Percentiles rank a stretch among this genome's conserved stretches.
These are phyloP conservation scores for Thielaviopsis musarum DNA, from an alignment of 2,329 filamentous ascomycete genomes.

Conservation along the genomic window DNA sequence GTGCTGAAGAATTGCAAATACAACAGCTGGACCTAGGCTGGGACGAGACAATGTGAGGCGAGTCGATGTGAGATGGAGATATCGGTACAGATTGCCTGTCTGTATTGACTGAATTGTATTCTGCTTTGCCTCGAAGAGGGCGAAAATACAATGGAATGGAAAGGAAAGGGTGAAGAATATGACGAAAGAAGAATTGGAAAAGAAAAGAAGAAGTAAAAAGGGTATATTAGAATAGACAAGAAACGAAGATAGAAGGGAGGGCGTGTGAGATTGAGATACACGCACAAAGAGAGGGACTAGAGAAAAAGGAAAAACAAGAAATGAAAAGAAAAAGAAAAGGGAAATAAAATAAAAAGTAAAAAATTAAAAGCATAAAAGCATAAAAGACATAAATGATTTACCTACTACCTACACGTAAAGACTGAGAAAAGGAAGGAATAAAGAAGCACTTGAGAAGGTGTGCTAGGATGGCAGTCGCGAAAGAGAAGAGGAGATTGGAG, in stretches of 20 bases:
- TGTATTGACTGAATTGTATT: no score
- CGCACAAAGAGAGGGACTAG: neutral
- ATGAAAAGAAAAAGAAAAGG: conserved; percentile 14
- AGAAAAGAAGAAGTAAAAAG: conserved; percentile 10
- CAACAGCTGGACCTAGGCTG: no score
- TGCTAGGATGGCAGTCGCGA: neutral
- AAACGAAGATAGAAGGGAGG: conserved; percentile 13
- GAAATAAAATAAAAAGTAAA: conserved; percentile 16
- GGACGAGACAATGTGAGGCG: no score
- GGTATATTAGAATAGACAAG: conserved; percentile 6
- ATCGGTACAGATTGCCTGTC: no score
- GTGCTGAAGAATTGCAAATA: no score
- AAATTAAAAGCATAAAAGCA: conserved; percentile 13
- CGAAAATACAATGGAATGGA: neutral
- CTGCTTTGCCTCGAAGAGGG: no score
- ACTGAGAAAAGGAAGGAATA: no score
- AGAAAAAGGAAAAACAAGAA: conserved; percentile 8
- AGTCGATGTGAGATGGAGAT: no score
- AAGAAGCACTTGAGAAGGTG: conserved; percentile 1
- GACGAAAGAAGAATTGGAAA: neutral
- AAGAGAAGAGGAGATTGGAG: conserved; percentile 3
- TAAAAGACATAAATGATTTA: conserved; percentile 2
- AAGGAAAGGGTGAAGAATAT: neutral
- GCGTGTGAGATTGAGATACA: conserved; percentile 9
- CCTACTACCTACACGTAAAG: no score